A percentile compares a stretch with the other conserved stretches of the same genome.
phyloP scores from a whole-genome alignment of 352 stramenopile genomes.

The Elongisporangium senticosum region DNA sequence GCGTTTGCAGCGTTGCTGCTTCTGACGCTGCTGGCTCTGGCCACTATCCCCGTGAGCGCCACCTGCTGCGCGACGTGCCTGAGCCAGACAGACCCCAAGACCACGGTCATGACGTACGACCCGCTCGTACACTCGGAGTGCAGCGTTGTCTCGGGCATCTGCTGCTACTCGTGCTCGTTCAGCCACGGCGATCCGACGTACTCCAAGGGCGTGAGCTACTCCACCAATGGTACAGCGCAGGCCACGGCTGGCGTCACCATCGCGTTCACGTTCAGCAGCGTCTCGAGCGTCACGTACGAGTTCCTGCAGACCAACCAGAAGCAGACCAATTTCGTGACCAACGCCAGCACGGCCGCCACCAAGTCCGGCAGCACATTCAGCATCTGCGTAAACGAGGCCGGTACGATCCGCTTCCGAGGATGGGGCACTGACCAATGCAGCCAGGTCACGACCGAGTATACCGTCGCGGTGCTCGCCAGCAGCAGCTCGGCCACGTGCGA shows the following conservation, averaged over 20 bases:
- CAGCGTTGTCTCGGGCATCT: slow-evolving; percentile 31
- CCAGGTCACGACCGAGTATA: slow-evolving; percentile 30
- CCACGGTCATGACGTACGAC: slow-evolving; percentile 32
- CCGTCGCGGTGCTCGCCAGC: slow-evolving; percentile 21
- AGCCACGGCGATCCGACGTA: slow-evolving; percentile 25
- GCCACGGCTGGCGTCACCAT: slow-evolving; percentile 25
- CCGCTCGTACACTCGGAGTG: slow-evolving; percentile 36
- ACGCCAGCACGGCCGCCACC: slow-evolving; percentile 17
- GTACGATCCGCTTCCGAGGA: slow-evolving; percentile 33
- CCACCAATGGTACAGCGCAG: slow-evolving; percentile 15
- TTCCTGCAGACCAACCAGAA: slow-evolving; percentile 37
- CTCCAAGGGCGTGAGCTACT: slow-evolving; percentile 30
- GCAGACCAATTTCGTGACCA: slow-evolving; percentile 34
- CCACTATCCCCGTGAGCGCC: background rate
- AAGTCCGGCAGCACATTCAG: slow-evolving; percentile 22
- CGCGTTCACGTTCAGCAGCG: slow-evolving; percentile 23
- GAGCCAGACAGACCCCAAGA: slow-evolving; percentile 26
- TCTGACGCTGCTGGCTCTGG: background rate
- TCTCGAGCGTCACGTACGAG: slow-evolving; percentile 41
- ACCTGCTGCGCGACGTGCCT: slow-evolving; percentile 40
- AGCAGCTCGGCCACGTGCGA: slow-evolving; percentile 9
- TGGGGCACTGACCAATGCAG: slow-evolving; percentile 41
- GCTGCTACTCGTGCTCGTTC: slow-evolving; percentile 46
- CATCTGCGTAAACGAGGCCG: slow-evolving; percentile 36
- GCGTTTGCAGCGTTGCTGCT: background rate